phyloP scores from a whole-genome alignment of 176 grass and related monocot species.

The Raddia guianensis region DNA sequence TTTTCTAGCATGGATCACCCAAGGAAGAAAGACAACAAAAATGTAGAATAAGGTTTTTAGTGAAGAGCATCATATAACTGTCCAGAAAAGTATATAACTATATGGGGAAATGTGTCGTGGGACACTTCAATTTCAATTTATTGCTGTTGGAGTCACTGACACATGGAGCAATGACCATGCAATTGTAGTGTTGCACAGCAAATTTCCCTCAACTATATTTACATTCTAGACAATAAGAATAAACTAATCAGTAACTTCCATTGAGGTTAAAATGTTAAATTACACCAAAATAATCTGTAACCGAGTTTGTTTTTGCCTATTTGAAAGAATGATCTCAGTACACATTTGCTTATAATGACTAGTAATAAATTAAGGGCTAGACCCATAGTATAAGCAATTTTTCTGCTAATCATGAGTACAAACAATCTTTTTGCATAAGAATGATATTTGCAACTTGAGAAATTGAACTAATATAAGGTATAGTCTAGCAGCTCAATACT shows the following conservation, averaged over 20 bases:
- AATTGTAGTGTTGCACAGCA: too few relatives aligned
- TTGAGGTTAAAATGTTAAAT: neutral
- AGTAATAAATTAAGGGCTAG: neutral
- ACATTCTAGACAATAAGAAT: constrained; percentile 1
- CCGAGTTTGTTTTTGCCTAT: neutral
- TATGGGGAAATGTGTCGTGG: too few relatives aligned
- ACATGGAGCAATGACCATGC: too few relatives aligned
- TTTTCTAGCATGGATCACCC: neutral
- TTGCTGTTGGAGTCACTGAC: too few relatives aligned
- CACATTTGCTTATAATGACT: neutral
- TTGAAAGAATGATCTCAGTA: constrained; percentile 2
- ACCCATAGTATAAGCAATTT: neutral
- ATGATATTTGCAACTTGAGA: constrained; percentile 14
- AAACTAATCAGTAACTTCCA: constrained; percentile 2
- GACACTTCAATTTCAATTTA: too few relatives aligned
- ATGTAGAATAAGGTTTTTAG: neutral
- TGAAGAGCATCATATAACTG: neutral
- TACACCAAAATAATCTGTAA: neutral
- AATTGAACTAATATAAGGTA: constrained; percentile 14
- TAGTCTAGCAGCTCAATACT: neutral
- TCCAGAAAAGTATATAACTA: neutral
- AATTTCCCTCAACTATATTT: neutral
- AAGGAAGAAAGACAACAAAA: constrained; percentile 1
- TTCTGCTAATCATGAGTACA: neutral
- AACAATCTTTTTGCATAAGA: neutral